Percentiles rank a stretch among this genome's conserved stretches.
Conservation (phyloP, 2,329 filamentous ascomycete species). For the Septoria petroselini region DNA sequence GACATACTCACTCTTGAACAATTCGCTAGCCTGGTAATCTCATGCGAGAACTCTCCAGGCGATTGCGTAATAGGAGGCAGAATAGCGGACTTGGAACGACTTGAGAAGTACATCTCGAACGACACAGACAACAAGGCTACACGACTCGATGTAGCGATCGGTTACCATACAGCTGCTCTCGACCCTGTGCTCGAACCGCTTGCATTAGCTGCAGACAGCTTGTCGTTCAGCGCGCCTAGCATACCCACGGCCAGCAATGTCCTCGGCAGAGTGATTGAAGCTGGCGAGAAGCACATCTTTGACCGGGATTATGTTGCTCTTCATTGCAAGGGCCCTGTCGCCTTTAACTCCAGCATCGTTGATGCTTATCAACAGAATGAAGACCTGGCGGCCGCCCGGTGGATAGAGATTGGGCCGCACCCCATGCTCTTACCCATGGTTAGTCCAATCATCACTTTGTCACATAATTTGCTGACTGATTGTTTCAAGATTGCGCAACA, state of each 20-base stretch:
- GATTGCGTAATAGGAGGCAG: constrained; percentile 14
- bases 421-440: constrained; percentile 18
- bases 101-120: constrained; percentile 2
- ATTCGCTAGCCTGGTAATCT: constrained; percentile 6
- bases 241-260: constrained; percentile 20
- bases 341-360: constrained; percentile 15
- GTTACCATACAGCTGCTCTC: constrained; percentile 17
- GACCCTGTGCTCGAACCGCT: constrained; percentile 15
- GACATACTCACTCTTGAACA: neutral
- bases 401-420: constrained; percentile 22
- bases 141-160: constrained; percentile 16
- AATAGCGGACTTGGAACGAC: neutral
- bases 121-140: constrained; percentile 6
- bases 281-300: constrained; percentile 15
- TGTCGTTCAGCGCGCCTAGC: constrained; percentile 7
- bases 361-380: constrained; percentile 5
- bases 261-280: constrained; percentile 17
- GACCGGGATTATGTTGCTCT: constrained; percentile 11
- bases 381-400: neutral
- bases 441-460: neutral
- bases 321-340: constrained; percentile 17
- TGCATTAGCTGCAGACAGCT: constrained; percentile 3
- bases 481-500: neutral
- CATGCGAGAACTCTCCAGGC: constrained; percentile 15
- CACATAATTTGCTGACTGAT: neutral